phyloP scores from a whole-genome alignment of 2,329 filamentous ascomycete species.

The Colletotrichum sp. region DNA sequence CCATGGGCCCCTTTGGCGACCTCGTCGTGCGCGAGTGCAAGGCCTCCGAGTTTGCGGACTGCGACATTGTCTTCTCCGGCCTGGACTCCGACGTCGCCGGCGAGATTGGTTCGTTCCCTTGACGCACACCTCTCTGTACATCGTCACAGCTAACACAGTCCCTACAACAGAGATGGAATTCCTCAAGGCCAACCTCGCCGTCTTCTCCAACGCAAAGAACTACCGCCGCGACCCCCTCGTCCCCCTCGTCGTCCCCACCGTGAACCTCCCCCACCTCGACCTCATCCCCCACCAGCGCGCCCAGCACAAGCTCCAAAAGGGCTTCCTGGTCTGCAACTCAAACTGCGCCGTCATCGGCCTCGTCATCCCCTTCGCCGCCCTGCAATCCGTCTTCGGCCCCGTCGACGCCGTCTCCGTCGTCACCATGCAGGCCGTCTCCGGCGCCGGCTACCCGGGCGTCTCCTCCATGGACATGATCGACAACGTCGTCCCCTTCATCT shows the following conservation, averaged over 20 bases:
- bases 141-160: background rate
- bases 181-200: conserved; percentile 82
- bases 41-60: conserved; percentile 83
- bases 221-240: conserved; percentile 90
- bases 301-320: conserved; percentile 75
- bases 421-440: conserved; percentile 93
- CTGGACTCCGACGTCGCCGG: conserved; percentile 92
- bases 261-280: conserved; percentile 87
- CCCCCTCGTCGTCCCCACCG: conserved; percentile 91
- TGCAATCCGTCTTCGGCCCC: conserved; percentile 85
- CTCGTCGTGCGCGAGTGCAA: conserved; percentile 86
- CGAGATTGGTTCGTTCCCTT: conserved; percentile 72
- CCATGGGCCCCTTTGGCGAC: conserved; percentile 81
- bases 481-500: conserved; percentile 94
- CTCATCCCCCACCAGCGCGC: conserved; percentile 88
- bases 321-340: conserved; percentile 96
- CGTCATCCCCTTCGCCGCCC: conserved; percentile 91
- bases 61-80: conserved; percentile 92
- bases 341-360: conserved; percentile 98
- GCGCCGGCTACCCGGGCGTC: conserved; percentile 89
- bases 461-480: conserved; percentile 95
- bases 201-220: conserved; percentile 99
- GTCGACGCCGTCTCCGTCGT: conserved; percentile 80
- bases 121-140: background rate
- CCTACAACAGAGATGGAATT: conserved; percentile 80